phyloP scores from a whole-genome alignment of 2,329 filamentous ascomycete genomes.

The Thermothelomyces thermophilus region DNA sequence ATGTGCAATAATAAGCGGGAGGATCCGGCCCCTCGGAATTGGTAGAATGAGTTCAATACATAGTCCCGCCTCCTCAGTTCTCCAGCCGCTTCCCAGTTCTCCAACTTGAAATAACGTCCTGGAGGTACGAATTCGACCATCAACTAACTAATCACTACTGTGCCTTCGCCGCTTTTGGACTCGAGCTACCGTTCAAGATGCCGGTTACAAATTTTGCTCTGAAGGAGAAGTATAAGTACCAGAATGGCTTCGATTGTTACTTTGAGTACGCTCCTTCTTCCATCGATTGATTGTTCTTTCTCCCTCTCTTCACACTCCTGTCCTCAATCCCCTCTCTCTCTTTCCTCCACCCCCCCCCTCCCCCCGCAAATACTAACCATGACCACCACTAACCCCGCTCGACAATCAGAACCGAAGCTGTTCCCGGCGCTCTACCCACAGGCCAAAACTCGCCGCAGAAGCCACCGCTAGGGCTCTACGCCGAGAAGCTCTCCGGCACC shows the following conservation, averaged over 20 bases:
- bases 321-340: too few species aligned
- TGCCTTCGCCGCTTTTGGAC: background rate
- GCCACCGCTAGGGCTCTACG: constrained; percentile 69
- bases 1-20: too few species aligned
- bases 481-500: constrained; percentile 70
- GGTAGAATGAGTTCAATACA: constrained; percentile 5
- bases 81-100: background rate
- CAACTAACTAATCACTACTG: too few species aligned
- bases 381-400: background rate
- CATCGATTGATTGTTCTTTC: too few species aligned
- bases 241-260: constrained; percentile 70
- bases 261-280: constrained; percentile 62
- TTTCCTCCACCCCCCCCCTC: too few species aligned
- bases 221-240: constrained; percentile 62
- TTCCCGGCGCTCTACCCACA: constrained; percentile 65
- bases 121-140: background rate
- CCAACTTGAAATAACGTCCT: background rate
- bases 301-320: too few species aligned
- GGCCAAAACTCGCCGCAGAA: constrained; percentile 80
- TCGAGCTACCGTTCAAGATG: constrained; percentile 33
- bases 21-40: background rate
- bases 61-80: background rate
- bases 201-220: constrained; percentile 43
- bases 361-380: too few species aligned
- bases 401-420: constrained; percentile 60